A percentile compares a stretch with the other conserved stretches of the same genome.
phyloP scores from a whole-genome alignment of 768 basidiomycete genomes.

The Clathrus columnatus region DNA sequence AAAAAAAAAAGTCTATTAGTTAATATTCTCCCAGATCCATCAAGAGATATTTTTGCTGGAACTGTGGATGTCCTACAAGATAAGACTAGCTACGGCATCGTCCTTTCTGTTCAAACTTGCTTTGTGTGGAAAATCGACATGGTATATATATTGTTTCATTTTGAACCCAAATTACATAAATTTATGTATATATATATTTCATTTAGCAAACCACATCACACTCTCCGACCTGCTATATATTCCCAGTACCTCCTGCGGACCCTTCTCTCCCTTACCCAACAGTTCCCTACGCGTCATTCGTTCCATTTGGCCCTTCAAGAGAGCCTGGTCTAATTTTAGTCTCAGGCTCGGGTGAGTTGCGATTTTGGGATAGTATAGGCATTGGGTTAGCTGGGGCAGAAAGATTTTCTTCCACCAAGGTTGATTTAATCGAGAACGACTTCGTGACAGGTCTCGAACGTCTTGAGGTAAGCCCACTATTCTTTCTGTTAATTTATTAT shows the following conservation, averaged over 20 bases:
- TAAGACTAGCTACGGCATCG: background rate
- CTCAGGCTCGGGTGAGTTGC: slow-evolving; percentile 58
- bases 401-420: slow-evolving; percentile 41
- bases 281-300: slow-evolving; percentile 41
- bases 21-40: background rate
- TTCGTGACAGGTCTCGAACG: slow-evolving; percentile 59
- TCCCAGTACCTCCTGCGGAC: slow-evolving; percentile 8
- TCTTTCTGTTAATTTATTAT: background rate
- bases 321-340: slow-evolving; percentile 86
- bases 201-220: slow-evolving; percentile 3
- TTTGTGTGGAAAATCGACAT: slow-evolving; percentile 10
- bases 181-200: background rate
- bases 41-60: slow-evolving; percentile 5
- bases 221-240: slow-evolving; percentile 11
- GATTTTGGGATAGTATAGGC: slow-evolving; percentile 85
- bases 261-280: slow-evolving; percentile 19
- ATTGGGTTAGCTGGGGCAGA: slow-evolving; percentile 77
- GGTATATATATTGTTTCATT: background rate
- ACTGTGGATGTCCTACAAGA: slow-evolving; percentile 4
- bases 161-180: background rate
- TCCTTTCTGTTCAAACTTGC: slow-evolving; percentile 6
- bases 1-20: background rate
- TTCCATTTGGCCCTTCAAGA: slow-evolving; percentile 55
- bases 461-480: slow-evolving; percentile 41
- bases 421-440: slow-evolving; percentile 47